These are phyloP conservation scores for Eutrema japonicum DNA, from an alignment of 345 rosid genomes.

Conservation along the genomic window DNA sequence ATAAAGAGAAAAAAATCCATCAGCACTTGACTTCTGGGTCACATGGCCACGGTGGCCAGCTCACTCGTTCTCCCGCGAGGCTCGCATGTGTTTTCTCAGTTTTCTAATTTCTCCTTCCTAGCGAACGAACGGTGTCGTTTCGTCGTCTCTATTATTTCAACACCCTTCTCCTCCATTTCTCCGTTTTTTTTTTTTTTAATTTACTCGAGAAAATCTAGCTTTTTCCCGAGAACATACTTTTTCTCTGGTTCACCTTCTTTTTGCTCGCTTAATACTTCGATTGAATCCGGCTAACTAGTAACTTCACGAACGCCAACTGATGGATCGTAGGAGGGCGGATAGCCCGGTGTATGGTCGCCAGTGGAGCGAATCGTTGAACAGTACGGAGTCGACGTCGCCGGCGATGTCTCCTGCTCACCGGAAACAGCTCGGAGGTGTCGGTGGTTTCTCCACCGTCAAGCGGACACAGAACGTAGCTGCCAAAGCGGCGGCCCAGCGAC, in stretches of 20 bases:
- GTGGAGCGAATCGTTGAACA: conserved; percentile 87
- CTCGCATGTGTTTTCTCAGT: conserved; percentile 27
- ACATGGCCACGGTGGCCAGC: conserved; percentile 37
- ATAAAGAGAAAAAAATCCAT: background rate
- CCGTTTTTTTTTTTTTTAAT: no score
- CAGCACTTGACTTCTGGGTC: conserved; percentile 33
- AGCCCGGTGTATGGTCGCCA: conserved; percentile 88
- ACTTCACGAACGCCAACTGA: conserved; percentile 31
- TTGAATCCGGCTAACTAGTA: background rate
- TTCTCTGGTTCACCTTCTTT: conserved; percentile 16
- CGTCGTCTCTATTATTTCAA: conserved; percentile 1
- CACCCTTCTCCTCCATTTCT: conserved; percentile 7
- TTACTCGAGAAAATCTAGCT: no score
- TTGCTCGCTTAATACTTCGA: background rate
- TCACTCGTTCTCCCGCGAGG: conserved; percentile 36
- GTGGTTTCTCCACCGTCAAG: conserved; percentile 73
- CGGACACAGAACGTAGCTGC: conserved; percentile 97
- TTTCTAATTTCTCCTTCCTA: conserved; percentile 4
- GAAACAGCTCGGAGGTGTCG: conserved; percentile 51
- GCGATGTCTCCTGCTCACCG: conserved; percentile 89
- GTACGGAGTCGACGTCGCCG: conserved; percentile 90
- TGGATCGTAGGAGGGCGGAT: conserved; percentile 89
- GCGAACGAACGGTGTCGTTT: conserved; percentile 39
- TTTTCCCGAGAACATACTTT: conserved; percentile 32
- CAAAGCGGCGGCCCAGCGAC: conserved; percentile 93